A percentile compares a stretch with the other conserved stretches of the same genome.
These are phyloP conservation scores for Fusarium abutilonis DNA, from an alignment of 2,329 filamentous ascomycete species.

Conservation along the genomic window DNA sequence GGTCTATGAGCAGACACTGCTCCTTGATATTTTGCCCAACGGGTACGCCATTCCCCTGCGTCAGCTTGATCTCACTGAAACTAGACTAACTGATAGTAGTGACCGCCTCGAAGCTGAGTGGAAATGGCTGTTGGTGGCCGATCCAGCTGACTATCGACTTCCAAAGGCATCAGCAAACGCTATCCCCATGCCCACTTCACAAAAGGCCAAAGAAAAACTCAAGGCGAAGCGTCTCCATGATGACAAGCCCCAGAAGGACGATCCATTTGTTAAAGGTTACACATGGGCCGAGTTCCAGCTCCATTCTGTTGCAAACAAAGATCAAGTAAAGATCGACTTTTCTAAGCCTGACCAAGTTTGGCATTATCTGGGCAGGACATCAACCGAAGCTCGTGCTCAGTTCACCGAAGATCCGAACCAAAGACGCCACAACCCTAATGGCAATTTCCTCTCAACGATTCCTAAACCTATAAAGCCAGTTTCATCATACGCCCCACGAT, in stretches of 20 bases:
- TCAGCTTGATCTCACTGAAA: neutral
- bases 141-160: conserved; percentile 74
- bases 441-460: conserved; percentile 77
- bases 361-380: conserved; percentile 86
- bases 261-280: conserved; percentile 72
- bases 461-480: conserved; percentile 60
- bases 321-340: conserved; percentile 76
- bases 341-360: conserved; percentile 79
- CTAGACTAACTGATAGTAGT: conserved; percentile 60
- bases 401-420: conserved; percentile 80
- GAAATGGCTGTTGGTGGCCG: conserved; percentile 82
- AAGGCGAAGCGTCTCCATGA: conserved; percentile 71
- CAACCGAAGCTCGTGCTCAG: conserved; percentile 89
- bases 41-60: conserved; percentile 66
- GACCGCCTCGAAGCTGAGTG: conserved; percentile 82
- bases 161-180: conserved; percentile 80
- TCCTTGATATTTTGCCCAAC: conserved; percentile 85
- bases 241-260: conserved; percentile 71
- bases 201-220: conserved; percentile 71
- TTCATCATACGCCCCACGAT: conserved; percentile 42
- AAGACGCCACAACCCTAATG: conserved; percentile 71
- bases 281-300: conserved; percentile 84
- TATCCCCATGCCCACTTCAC: conserved; percentile 73
- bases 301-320: conserved; percentile 65
- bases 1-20: conserved; percentile 75